phyloP scores from a whole-genome alignment of 176 grass and related monocot species.

The Rhipidocladum racemiflorum region DNA sequence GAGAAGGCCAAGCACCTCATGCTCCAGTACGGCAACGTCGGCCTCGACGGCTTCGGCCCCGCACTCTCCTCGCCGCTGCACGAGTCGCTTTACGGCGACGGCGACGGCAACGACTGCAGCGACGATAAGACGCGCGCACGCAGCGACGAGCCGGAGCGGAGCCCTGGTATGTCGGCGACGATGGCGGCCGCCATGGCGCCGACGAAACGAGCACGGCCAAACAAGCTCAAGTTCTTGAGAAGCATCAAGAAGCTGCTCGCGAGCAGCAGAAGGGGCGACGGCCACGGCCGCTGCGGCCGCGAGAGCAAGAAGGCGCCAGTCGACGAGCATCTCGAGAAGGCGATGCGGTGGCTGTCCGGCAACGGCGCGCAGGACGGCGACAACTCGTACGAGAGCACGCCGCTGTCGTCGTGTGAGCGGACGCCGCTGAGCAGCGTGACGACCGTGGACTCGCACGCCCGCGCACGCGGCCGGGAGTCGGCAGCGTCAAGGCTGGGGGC shows the following conservation, averaged over 20 bases:
- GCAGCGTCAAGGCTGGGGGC: background rate
- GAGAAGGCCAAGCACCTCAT: slow-evolving; percentile 74
- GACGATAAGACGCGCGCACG: background rate
- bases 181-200: background rate
- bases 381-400: slow-evolving; percentile 48
- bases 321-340: slow-evolving; percentile 45
- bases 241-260: slow-evolving; percentile 72
- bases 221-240: slow-evolving; percentile 61
- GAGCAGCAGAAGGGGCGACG: background rate
- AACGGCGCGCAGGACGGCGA: slow-evolving; percentile 28
- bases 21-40: slow-evolving; percentile 55
- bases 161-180: background rate
- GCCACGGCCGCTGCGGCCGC: background rate
- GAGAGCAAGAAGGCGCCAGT: background rate
- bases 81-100: slow-evolving; percentile 22
- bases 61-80: slow-evolving; percentile 34
- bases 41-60: slow-evolving; percentile 39
- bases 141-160: background rate
- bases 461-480: background rate
- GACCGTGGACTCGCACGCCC: slow-evolving; percentile 28
- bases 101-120: background rate
- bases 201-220: slow-evolving; percentile 16
- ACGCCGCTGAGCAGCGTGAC: slow-evolving; percentile 49
- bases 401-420: slow-evolving; percentile 41
- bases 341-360: slow-evolving; percentile 40